Percentiles rank a stretch among this genome's conserved stretches.
These are phyloP conservation scores for Barnettozyma sp. DNA, from an alignment of 805 yeast genomes.

Conservation along the genomic window DNA sequence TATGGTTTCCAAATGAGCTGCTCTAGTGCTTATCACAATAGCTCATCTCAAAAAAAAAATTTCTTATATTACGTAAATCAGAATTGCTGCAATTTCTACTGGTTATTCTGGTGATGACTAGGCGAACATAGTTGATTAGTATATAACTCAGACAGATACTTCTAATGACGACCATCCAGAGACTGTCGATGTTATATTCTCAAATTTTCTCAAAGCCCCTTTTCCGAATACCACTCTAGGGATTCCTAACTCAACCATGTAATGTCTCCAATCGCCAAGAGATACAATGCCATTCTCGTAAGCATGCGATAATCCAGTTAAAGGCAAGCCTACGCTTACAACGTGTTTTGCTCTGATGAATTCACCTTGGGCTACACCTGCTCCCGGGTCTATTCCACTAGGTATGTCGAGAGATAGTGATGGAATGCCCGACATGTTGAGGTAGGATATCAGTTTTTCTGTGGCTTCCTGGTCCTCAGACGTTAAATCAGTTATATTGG, in stretches of 20 bases:
- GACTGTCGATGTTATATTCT: slow-evolving; percentile 13
- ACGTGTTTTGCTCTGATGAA: slow-evolving; percentile 48
- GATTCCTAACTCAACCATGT: slow-evolving; percentile 62
- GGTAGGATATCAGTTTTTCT: slow-evolving; percentile 54
- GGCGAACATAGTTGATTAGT: background rate
- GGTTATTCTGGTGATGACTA: background rate
- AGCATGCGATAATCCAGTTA: slow-evolving; percentile 54
- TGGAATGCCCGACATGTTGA: slow-evolving; percentile 41
- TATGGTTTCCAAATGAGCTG: no score
- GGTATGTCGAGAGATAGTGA: slow-evolving; percentile 73
- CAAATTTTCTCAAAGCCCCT: slow-evolving; percentile 42
- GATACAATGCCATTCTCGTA: slow-evolving; percentile 47
- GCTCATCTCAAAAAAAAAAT: no score
- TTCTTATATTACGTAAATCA: background rate
- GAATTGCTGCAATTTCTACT: background rate
- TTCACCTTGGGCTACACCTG: slow-evolving; percentile 44
- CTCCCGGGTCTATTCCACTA: slow-evolving; percentile 75
- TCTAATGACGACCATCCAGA: slow-evolving; percentile 2
- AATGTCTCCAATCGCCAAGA: slow-evolving; percentile 47
- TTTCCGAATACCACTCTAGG: slow-evolving; percentile 50
- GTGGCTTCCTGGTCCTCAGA: slow-evolving; percentile 34
- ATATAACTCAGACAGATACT: background rate
- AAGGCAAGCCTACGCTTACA: slow-evolving; percentile 67
- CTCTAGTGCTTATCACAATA: no score
- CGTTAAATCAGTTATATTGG: slow-evolving; percentile 52